Evolutionary conservation across 139 green algal genomes (phyloP).

Genomic region (Microglena sp.): DNA sequence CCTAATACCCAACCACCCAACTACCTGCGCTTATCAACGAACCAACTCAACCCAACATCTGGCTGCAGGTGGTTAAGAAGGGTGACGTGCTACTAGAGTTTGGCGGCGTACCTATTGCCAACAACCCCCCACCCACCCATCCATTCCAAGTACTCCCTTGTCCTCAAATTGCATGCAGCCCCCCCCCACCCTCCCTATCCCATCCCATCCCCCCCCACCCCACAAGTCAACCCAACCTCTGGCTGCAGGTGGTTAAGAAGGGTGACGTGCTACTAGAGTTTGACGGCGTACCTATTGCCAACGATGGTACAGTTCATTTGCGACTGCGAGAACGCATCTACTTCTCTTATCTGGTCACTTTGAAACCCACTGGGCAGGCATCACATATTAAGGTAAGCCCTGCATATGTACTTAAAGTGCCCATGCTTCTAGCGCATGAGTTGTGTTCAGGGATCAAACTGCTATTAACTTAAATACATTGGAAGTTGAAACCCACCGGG

Average conservation of each 20-base stretch:
- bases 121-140: no score
- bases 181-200: no score
- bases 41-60: not conserved
- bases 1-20: no score
- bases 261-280: slow-evolving; percentile 66
- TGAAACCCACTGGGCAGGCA: slow-evolving; percentile 32
- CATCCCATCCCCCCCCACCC: not conserved
- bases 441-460: no score
- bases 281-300: slow-evolving; percentile 51
- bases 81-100: slow-evolving; percentile 62
- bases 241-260: slow-evolving; percentile 29
- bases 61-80: slow-evolving; percentile 25
- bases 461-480: no score
- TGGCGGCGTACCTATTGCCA: slow-evolving; percentile 48
- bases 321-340: slow-evolving; percentile 58
- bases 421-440: no score
- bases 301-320: slow-evolving; percentile 49
- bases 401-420: no score
- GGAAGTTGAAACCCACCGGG: no score
- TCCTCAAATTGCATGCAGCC: no score
- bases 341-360: slow-evolving; percentile 60
- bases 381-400: slow-evolving; percentile 32
- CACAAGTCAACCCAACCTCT: not conserved
- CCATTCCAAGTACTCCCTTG: no score
- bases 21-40: no score